Conservation (phyloP, 108 stramenopile genomes). For the Cylindrotheca closterium region DNA sequence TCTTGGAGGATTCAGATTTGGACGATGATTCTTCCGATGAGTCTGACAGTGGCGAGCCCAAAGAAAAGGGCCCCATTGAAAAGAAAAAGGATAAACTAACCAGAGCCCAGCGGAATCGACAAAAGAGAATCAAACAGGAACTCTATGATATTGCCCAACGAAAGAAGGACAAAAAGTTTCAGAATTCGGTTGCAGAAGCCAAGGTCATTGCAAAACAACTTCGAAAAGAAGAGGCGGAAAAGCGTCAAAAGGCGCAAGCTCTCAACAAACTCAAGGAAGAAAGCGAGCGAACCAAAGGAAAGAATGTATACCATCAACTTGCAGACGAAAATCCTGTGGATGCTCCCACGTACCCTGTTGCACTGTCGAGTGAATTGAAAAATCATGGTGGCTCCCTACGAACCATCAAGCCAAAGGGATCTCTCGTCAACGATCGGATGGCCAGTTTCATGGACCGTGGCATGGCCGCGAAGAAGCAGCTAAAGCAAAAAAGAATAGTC, state of each 20-base stretch:
- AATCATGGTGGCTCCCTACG: slow-evolving; percentile 51
- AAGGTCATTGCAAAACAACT: slow-evolving; percentile 39
- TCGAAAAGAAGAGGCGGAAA: slow-evolving; percentile 25
- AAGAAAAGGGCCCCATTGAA: slow-evolving; percentile 18
- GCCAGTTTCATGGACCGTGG: slow-evolving; percentile 73
- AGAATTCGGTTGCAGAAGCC: slow-evolving; percentile 56
- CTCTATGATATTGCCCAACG: slow-evolving; percentile 43
- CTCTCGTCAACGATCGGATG: slow-evolving; percentile 72
- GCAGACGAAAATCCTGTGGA: slow-evolving; percentile 61
- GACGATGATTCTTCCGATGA: slow-evolving; percentile 60
- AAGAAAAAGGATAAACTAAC: slow-evolving; percentile 75
- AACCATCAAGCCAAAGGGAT: slow-evolving; percentile 79
- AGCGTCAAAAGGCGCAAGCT: slow-evolving; percentile 17
- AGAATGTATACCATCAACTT: slow-evolving; percentile 40
- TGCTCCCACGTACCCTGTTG: slow-evolving; percentile 78
- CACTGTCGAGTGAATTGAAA: slow-evolving; percentile 63
- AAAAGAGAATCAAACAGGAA: slow-evolving; percentile 66
- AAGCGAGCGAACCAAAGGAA: slow-evolving; percentile 47
- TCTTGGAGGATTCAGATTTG: slow-evolving; percentile 46
- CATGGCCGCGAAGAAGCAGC: slow-evolving; percentile 63
- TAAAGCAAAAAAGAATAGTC: slow-evolving; percentile 49
- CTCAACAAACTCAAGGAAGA: slow-evolving; percentile 20
- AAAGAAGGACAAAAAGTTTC: slow-evolving; percentile 48
- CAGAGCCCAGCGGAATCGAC: slow-evolving; percentile 79
- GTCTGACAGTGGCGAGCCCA: slow-evolving; percentile 30